A percentile compares a stretch with the other conserved stretches of the same genome.
Evolutionary conservation across 2,329 filamentous ascomycete genomes (phyloP).

Genomic region (Venturiaceae sp.): DNA sequence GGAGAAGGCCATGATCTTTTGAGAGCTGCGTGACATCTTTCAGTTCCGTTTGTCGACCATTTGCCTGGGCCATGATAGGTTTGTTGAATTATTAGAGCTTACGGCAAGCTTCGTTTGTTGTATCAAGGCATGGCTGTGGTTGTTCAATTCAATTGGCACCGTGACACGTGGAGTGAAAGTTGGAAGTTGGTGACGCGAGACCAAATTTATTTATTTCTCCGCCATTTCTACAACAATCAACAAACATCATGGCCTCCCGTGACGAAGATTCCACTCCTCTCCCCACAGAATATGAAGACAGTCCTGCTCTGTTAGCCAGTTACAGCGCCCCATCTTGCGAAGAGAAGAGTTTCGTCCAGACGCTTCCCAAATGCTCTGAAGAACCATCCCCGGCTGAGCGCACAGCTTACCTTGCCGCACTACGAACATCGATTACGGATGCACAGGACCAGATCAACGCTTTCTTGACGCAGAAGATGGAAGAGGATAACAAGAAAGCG

Average conservation of each 20-base stretch:
- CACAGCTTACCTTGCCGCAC: slow-evolving; percentile 47
- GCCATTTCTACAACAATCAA: background rate
- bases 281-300: background rate
- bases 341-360: background rate
- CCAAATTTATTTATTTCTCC: background rate
- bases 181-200: background rate
- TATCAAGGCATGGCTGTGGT: background rate
- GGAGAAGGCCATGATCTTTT: slow-evolving; percentile 58
- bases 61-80: background rate
- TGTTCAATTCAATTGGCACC: background rate
- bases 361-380: background rate
- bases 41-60: background rate
- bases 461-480: slow-evolving; percentile 66
- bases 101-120: background rate
- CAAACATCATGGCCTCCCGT: background rate
- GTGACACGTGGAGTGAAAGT: background rate
- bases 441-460: slow-evolving; percentile 61
- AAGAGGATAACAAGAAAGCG: slow-evolving; percentile 50
- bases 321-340: background rate
- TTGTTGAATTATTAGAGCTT: background rate
- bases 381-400: slow-evolving; percentile 37
- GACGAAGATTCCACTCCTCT: too few species aligned
- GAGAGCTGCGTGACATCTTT: slow-evolving; percentile 35
- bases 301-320: background rate
- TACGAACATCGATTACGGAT: slow-evolving; percentile 46